These are phyloP conservation scores for Saraca asoca DNA, from an alignment of 331 rosid species.

Conservation along the genomic window DNA sequence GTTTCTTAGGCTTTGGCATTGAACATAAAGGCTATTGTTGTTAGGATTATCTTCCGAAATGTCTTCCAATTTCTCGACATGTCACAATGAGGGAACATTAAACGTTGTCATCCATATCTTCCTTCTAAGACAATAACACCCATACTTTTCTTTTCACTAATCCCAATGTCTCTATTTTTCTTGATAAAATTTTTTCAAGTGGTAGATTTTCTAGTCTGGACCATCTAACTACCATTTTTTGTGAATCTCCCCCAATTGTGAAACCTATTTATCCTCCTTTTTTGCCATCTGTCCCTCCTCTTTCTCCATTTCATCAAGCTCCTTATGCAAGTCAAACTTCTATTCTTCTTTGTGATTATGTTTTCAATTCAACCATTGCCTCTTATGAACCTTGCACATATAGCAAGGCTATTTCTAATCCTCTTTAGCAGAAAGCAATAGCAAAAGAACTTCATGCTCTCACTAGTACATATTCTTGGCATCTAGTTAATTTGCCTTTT, in stretches of 20 bases:
- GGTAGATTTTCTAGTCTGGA: no score
- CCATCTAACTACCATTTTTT: no score
- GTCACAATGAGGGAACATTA: not conserved
- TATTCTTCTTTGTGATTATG: no score
- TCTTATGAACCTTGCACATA: not conserved
- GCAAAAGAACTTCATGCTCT: not conserved
- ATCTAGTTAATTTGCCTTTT: not conserved
- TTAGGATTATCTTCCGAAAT: not conserved
- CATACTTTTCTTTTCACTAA: no score
- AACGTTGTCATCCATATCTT: not conserved
- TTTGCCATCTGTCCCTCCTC: no score
- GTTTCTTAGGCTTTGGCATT: not conserved
- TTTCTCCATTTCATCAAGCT: no score
- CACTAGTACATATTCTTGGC: not conserved
- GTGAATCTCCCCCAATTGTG: no score
- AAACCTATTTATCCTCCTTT: no score
- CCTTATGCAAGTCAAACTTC: no score
- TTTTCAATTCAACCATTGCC: not conserved
- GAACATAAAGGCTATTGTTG: not conserved
- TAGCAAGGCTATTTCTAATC: not conserved
- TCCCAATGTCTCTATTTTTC: no score
- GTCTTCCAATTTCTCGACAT: not conserved
- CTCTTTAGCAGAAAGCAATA: slow-evolving; percentile 19
- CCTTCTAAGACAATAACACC: no score
- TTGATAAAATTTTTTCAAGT: no score